These are phyloP conservation scores for Amphicarpaea edgeworthii DNA, from an alignment of 306 rosid species.

Conservation along the genomic window DNA sequence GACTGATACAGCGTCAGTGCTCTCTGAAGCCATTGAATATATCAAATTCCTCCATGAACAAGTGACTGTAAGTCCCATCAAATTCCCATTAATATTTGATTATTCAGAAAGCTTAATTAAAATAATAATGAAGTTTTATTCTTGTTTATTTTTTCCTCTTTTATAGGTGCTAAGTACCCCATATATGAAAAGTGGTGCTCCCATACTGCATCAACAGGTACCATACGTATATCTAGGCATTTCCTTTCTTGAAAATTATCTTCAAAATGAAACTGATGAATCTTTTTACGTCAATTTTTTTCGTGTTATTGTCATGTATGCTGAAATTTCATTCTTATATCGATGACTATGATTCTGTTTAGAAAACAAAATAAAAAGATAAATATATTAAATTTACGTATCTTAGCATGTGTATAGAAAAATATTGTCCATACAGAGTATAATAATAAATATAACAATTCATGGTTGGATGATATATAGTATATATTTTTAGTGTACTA, in stretches of 20 bases:
- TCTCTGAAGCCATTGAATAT: constrained; percentile 90
- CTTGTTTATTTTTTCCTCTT: neutral
- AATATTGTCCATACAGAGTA: neutral
- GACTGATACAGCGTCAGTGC: constrained; percentile 99
- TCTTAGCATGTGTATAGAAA: neutral
- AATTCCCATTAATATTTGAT: neutral
- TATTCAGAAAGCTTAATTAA: neutral
- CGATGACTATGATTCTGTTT: neutral
- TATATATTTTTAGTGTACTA: neutral
- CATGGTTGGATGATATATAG: no score
- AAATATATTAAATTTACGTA: no score
- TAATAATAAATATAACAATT: neutral
- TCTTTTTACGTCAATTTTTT: neutral
- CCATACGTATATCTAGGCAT: neutral
- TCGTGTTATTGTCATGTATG: neutral
- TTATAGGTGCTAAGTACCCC: constrained; percentile 80
- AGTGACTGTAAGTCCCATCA: constrained; percentile 76
- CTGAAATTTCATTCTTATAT: neutral
- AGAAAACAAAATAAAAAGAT: no score
- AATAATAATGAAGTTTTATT: neutral
- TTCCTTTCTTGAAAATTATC: neutral
- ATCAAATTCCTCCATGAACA: constrained; percentile 96
- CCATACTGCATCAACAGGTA: constrained; percentile 82
- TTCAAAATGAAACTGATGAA: neutral
- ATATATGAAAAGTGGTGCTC: constrained; percentile 93